Evolutionary conservation across 1,284 basidiomycete species (phyloP), one percentile per base, ranked within the genome.

Genomic region (Ceratobasidium sp.): DNA sequence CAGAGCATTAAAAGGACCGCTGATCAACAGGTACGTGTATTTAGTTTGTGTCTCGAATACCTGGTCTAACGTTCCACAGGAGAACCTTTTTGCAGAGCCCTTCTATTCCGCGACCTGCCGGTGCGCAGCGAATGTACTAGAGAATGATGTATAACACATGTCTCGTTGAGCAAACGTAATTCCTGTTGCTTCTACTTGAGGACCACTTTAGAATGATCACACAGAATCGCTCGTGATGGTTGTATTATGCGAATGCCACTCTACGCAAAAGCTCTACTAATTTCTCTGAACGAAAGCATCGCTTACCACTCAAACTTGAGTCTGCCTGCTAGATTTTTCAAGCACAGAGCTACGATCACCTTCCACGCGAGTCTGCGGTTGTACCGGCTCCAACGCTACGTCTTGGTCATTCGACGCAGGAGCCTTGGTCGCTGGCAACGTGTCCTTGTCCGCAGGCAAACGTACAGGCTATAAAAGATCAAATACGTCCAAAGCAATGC

Each of bases 391-490:
- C 52, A 77, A 23, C 10, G 41, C n/a, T 7, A 77, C 54, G 20
- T 68, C 75, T 55, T 68, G 75, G 16, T 41, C 41, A 23, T 59
- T 60, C 20, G 75, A 5, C 23, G 48, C 20, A 38, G 75, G 65
- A 10, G 52, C 23, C 20, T 77, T 67, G 10, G 64, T 50, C 5
- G 30, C 60, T 12, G 75, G 75, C 30, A 77, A 44, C 14, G 35
- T 30, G 23, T 77, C 75, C 65, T 77, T 77, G 44, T 77, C 75
- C 7, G 65, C 75, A 35, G 65, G 65, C 41, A 77, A n/a, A 14
- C 27, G 55, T 18, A 77, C 65, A 20, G 75, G 44, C 75, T 77
- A 38, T 5, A 76, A 41, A 46, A 50, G n/a, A 59, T 35, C 33
- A 68, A 59, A 41, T n/a, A 50, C 74, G 14, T 66, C 41, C 33